Evolutionary conservation across 306 rosid species (phyloP).

Genomic region (Cucurbita moschata): DNA sequence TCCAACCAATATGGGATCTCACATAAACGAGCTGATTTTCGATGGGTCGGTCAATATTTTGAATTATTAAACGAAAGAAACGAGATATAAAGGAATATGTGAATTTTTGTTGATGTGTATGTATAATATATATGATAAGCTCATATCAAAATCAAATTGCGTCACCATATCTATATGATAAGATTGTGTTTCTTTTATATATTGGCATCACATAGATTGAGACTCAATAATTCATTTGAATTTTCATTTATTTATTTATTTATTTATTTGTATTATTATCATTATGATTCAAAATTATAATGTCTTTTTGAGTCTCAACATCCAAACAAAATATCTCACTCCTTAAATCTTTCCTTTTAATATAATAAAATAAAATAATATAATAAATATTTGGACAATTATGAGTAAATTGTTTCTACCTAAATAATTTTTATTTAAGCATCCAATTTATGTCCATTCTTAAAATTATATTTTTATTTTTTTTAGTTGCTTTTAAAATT

Average conservation of each 20-base stretch:
- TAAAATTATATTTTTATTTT: not conserved
- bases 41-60: too few species aligned
- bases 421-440: too few species aligned
- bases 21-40: too few species aligned
- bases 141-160: not conserved
- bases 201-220: not conserved
- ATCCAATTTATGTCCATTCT: not conserved
- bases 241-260: not conserved
- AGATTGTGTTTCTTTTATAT: constrained; percentile 1
- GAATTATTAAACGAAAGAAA: too few species aligned
- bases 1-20: too few species aligned
- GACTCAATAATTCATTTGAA: not conserved
- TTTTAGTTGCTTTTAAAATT: not conserved
- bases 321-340: not conserved
- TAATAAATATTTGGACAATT: too few species aligned
- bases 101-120: too few species aligned
- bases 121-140: too few species aligned
- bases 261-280: not conserved
- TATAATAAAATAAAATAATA: too few species aligned
- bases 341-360: not conserved
- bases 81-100: too few species aligned
- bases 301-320: not conserved
- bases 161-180: not conserved
- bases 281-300: not conserved
- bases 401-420: too few species aligned